phyloP scores from a whole-genome alignment of 2,329 filamentous ascomycete genomes.

The Rhynchosporium agropyri region DNA sequence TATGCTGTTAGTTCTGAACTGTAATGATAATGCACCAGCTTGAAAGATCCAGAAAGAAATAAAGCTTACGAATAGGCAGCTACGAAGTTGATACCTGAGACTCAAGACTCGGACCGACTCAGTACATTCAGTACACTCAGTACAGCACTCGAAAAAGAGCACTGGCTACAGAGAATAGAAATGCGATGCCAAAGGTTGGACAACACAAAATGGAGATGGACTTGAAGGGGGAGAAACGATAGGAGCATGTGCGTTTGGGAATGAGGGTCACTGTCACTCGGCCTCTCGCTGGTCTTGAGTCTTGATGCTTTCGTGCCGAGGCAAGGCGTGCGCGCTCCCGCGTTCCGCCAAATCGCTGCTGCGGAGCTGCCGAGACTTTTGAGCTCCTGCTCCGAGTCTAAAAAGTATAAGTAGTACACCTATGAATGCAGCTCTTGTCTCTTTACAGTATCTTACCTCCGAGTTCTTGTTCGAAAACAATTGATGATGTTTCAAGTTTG shows the following conservation, averaged over 20 bases:
- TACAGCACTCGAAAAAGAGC: background rate
- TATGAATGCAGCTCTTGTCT: constrained; percentile 3
- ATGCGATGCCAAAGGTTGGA: background rate
- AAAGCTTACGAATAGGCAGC: constrained; percentile 9
- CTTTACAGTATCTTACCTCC: constrained; percentile 7
- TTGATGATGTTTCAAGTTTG: too few species aligned
- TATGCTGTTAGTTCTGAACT: background rate
- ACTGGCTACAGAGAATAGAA: background rate
- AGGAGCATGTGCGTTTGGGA: constrained; percentile 14
- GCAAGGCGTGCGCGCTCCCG: background rate
- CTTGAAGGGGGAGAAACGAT: background rate
- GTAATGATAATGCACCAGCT: background rate
- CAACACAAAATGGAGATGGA: background rate
- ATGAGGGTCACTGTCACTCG: constrained; percentile 4
- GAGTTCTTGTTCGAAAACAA: background rate
- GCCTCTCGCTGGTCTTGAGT: constrained; percentile 1
- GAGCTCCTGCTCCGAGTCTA: constrained; percentile 8
- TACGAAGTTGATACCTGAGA: background rate
- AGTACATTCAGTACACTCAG: background rate
- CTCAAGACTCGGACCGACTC: constrained; percentile 11
- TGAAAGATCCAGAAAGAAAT: background rate
- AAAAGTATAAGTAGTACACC: background rate
- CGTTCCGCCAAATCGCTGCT: background rate
- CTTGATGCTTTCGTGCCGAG: constrained; percentile 7
- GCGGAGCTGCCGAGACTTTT: constrained; percentile 9